These are phyloP conservation scores for Elsinoe australis DNA, from an alignment of 2,329 filamentous ascomycete species.

Conservation along the genomic window DNA sequence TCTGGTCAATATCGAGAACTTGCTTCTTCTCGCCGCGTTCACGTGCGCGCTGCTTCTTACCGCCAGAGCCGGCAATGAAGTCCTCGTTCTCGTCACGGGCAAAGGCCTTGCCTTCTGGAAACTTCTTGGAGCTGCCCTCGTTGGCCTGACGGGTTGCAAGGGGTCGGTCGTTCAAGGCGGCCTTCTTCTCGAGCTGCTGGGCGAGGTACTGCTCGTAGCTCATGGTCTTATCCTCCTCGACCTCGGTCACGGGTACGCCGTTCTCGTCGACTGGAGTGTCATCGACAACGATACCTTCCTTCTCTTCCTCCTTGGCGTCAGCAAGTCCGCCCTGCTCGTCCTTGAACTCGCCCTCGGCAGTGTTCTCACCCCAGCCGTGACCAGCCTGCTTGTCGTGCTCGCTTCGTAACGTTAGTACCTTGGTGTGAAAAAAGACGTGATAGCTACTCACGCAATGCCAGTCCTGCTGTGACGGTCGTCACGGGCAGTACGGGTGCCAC, in stretches of 20 bases:
- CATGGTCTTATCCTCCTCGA: constrained; percentile 67
- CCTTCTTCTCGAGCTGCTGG: constrained; percentile 68
- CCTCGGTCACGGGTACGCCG: constrained; percentile 30
- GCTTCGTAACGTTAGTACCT: constrained; percentile 38
- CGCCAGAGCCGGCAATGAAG: constrained; percentile 65
- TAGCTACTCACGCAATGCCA: constrained; percentile 48
- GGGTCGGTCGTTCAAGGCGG: constrained; percentile 55
- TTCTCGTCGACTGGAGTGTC: constrained; percentile 33
- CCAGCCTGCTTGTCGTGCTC: constrained; percentile 80
- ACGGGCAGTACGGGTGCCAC: constrained; percentile 37
- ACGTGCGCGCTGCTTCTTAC: constrained; percentile 75
- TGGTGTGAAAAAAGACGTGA: not conserved
- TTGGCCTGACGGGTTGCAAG: constrained; percentile 80
- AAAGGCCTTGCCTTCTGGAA: constrained; percentile 70
- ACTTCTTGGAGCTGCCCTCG: constrained; percentile 92
- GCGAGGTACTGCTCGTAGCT: constrained; percentile 85
- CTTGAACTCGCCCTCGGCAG: constrained; percentile 75
- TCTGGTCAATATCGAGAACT: constrained; percentile 75
- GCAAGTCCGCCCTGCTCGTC: constrained; percentile 88
- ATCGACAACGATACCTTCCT: constrained; percentile 48
- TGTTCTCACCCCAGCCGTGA: constrained; percentile 79
- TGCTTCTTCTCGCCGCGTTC: constrained; percentile 82
- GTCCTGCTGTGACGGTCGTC: constrained; percentile 56
- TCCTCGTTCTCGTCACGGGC: constrained; percentile 51
- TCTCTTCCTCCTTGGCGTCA: constrained; percentile 79